Evolutionary conservation across 208 protist genomes (phyloP).

Genomic region (Spongospora subterranea): DNA sequence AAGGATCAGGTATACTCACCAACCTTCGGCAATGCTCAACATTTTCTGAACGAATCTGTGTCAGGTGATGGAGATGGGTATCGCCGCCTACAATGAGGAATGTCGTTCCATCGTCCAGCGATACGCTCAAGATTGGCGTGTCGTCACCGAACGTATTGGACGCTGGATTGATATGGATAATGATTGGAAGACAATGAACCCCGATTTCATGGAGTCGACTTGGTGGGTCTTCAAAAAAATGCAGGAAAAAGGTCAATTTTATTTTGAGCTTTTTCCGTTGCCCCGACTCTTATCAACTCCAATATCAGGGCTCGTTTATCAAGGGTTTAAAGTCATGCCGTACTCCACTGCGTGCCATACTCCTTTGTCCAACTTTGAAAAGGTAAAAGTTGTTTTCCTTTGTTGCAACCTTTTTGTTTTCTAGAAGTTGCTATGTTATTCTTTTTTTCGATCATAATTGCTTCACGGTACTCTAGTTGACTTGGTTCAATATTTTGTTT

Average conservation of each 20-base stretch:
- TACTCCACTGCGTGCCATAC: conserved; percentile 89
- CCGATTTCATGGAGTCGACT: conserved; percentile 98
- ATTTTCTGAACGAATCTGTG: too few species aligned
- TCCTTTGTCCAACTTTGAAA: conserved; percentile 99
- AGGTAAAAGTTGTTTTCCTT: too few species aligned
- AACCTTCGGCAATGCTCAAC: too few species aligned
- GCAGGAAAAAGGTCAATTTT: conserved; percentile 85
- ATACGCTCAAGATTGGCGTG: conserved; percentile 96
- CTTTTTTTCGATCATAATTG: too few species aligned
- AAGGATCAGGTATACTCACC: too few species aligned
- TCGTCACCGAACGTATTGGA: conserved; percentile 91
- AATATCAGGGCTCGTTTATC: conserved; percentile 88
- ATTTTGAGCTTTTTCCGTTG: neutral
- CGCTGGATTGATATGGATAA: conserved; percentile 99
- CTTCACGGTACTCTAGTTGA: too few species aligned
- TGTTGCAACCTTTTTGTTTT: neutral
- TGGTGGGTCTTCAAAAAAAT: conserved; percentile 99
- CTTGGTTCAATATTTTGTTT: too few species aligned
- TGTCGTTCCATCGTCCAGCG: conserved; percentile 98
- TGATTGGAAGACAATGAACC: conserved; percentile 99
- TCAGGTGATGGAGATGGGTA: conserved; percentile 89
- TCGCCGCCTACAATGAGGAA: conserved; percentile 96
- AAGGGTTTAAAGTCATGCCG: conserved; percentile 89
- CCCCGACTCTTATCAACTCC: neutral
- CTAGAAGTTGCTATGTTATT: neutral